Conservation (phyloP, 1,284 basidiomycete genomes). For the Marasmius oreades region DNA sequence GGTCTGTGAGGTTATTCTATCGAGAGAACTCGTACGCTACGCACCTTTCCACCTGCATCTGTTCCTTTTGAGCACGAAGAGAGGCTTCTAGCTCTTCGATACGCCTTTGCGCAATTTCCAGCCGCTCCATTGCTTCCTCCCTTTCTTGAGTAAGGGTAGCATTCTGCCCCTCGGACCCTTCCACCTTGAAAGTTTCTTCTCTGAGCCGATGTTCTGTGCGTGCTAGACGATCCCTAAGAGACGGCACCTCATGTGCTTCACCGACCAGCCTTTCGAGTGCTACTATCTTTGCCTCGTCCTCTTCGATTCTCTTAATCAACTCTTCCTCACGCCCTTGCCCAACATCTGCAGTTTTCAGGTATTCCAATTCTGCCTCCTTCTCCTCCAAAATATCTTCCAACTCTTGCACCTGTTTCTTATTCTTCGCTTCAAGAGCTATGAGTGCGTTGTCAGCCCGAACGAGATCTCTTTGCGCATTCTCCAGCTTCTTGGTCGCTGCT, state of each 20-base stretch:
- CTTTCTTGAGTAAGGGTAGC: constrained; percentile 39
- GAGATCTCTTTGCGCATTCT: constrained; percentile 44
- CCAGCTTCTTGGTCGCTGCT: constrained; percentile 41
- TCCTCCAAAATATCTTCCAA: constrained; percentile 44
- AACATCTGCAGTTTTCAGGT: constrained; percentile 34
- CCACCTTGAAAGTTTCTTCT: constrained; percentile 36
- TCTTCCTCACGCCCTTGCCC: constrained; percentile 47
- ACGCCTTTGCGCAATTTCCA: constrained; percentile 32
- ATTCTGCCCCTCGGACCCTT: constrained; percentile 32
- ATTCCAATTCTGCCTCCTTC: constrained; percentile 54
- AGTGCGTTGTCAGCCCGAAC: constrained; percentile 58
- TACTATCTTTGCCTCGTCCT: constrained; percentile 58
- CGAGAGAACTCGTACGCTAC: constrained; percentile 16
- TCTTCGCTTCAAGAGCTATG: constrained; percentile 46
- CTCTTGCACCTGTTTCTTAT: constrained; percentile 39
- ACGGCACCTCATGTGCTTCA: constrained; percentile 31
- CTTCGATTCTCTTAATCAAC: constrained; percentile 56
- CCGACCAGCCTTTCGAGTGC: constrained; percentile 45
- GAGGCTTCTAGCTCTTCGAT: constrained; percentile 25
- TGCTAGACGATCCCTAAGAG: constrained; percentile 36
- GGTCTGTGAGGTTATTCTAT: not conserved
- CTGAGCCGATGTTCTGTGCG: constrained; percentile 39
- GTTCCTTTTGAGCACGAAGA: constrained; percentile 27
- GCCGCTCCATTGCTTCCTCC: constrained; percentile 41
- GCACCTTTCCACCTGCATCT: constrained; percentile 21